Percentiles rank a stretch among this genome's conserved stretches.
Evolutionary conservation across 2,329 filamentous ascomycete species (phyloP).

Genomic region (Ceratocystiopsis minuta): DNA sequence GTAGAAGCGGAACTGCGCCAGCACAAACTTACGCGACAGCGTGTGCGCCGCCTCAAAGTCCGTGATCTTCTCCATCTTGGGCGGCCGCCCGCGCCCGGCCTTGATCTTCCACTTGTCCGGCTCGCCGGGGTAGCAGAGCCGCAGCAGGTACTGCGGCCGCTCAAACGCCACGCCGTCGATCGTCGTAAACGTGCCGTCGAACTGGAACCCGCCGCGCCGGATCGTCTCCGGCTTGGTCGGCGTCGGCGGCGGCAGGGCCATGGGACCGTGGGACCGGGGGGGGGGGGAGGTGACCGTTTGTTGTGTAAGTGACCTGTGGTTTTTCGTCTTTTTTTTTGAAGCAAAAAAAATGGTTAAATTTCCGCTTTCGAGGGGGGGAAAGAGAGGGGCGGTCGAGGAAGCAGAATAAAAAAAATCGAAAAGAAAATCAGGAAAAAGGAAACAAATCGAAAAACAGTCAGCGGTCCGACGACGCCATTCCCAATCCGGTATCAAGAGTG

Average conservation of each 20-base stretch:
- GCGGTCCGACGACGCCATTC: too few relatives aligned
- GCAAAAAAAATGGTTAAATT: constrained; percentile 5
- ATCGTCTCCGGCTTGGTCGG: constrained; percentile 9
- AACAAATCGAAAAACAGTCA: background rate
- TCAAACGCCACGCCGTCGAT: constrained; percentile 10
- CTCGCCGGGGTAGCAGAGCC: constrained; percentile 10
- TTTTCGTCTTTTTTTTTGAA: constrained; percentile 7
- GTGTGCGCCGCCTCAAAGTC: constrained; percentile 8
- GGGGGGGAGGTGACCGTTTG: background rate
- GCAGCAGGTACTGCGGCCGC: constrained; percentile 10
- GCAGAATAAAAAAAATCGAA: background rate
- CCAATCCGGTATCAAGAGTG: too few relatives aligned
- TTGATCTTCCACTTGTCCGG: constrained; percentile 12
- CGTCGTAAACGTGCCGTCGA: constrained; percentile 11
- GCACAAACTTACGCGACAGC: constrained; percentile 9
- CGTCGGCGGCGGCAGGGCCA: background rate
- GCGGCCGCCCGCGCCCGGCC: constrained; percentile 9
- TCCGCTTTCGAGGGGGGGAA: too few relatives aligned
- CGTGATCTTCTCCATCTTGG: constrained; percentile 11
- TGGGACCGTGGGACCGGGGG: background rate
- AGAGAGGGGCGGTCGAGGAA: too few relatives aligned
- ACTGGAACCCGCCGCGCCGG: constrained; percentile 16
- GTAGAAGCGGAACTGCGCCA: constrained; percentile 11
- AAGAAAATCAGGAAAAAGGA: background rate
- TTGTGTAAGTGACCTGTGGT: constrained; percentile 5